Evolutionary conservation across 306 rosid genomes (phyloP), one percentile per base, ranked within the genome.

Genomic region (Pterocarpus macrocarpus): DNA sequence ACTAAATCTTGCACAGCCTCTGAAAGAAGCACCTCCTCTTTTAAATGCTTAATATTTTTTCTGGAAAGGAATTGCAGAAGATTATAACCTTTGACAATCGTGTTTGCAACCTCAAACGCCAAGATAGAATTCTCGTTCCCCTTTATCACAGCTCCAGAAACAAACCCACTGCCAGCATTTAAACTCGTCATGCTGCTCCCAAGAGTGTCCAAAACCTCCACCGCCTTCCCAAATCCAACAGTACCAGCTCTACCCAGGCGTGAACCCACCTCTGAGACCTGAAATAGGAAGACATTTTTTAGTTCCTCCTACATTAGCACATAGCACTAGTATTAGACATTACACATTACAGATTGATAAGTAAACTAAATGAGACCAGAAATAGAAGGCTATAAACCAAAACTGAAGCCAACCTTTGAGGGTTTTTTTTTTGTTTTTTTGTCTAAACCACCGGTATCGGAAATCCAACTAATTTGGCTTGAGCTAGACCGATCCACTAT

Each of bases 91-190:
- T 93, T 93, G 47, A 87, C 89, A 30, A 91, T 81, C 7, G 97
- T 93, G 77, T 93, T 93, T 62, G 97, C 97, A 71, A 93, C 88
- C 90, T 93, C 97, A 70, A 93, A 93, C 0, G 97, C 87, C 35
- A 93, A 85, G 61, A 93, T 93, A 4, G 90, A 55, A 81, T 91
- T 86, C 81, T 87, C 97, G 79, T 80, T 91, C 73, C 97, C 97
- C 86, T 88, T 93, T 14, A 77, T 81, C 5, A 90, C 87, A 22
- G 88, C 87, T 43, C 84, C 88, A 13, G 94, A 84, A 72, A 79
- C 82, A 71, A 93, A 93, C 2, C 94, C 97, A 56, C 84, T 80
- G 36, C 91, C 86, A 14, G 91, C 67, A 76, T 93, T 91, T 62
- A 93, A 83, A 86, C 87, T 91, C 0, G 92, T 74, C 91, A 93